A percentile compares a stretch with the other conserved stretches of the same genome.
Evolutionary conservation across 1,284 basidiomycete genomes (phyloP).

Genomic region (Tetrapyrgos nigripes): DNA sequence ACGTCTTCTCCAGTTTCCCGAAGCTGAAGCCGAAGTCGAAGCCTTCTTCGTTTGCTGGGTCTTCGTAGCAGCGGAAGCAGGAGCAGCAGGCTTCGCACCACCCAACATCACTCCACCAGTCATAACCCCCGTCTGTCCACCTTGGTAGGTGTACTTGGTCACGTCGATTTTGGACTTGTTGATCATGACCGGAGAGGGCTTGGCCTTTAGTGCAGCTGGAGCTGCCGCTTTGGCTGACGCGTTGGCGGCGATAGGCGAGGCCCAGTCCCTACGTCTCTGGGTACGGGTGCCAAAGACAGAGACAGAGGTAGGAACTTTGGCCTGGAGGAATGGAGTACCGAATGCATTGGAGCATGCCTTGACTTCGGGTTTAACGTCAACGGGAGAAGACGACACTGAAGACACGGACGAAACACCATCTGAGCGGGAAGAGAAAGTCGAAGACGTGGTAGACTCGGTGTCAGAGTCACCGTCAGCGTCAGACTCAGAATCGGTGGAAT

Average conservation of each 20-base stretch:
- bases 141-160: constrained; percentile 10
- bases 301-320: background rate
- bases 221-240: background rate
- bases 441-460: constrained; percentile 8
- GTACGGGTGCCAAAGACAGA: background rate
- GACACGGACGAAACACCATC: background rate
- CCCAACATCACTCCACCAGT: constrained; percentile 19
- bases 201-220: background rate
- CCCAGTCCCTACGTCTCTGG: too few species aligned
- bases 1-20: too few species aligned
- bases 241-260: background rate
- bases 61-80: background rate
- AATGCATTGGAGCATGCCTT: background rate
- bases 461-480: constrained; percentile 5
- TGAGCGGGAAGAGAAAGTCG: constrained; percentile 1
- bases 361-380: too few species aligned
- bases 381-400: constrained; percentile 2
- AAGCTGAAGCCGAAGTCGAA: too few species aligned
- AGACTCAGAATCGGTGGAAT: background rate
- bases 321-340: background rate
- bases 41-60: too few species aligned
- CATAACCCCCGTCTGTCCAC: constrained; percentile 12
- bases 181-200: background rate
- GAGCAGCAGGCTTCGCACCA: background rate
- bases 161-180: constrained; percentile 4